phyloP scores from a whole-genome alignment of 108 stramenopile species.

The Discostella stelligeroides region DNA sequence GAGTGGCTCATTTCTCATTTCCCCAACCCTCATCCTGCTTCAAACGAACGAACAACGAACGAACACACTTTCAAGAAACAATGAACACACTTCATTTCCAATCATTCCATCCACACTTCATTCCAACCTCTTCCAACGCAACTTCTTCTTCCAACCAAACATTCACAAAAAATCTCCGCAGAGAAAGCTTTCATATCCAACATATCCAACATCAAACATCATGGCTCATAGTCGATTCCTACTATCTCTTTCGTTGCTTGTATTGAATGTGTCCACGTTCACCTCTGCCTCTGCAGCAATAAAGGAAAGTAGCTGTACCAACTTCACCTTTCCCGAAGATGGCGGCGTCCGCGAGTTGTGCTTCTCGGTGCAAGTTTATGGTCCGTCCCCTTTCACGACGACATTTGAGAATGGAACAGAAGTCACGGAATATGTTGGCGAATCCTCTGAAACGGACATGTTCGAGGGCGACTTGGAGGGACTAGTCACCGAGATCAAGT shows the following conservation, averaged over 20 bases:
- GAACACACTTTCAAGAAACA: no score
- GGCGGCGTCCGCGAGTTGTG: constrained; percentile 4
- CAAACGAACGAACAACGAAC: no score
- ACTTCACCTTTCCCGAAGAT: constrained; percentile 2
- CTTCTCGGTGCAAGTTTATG: background rate
- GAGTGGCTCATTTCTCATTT: no score
- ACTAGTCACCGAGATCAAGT: background rate
- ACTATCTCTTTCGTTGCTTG: background rate
- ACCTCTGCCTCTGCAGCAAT: background rate
- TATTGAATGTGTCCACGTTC: background rate
- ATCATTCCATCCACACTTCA: no score
- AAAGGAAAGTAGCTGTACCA: background rate
- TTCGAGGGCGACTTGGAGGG: background rate
- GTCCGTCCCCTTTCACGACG: background rate
- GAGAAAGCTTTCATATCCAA: no score
- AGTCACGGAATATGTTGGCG: background rate
- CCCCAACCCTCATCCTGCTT: no score
- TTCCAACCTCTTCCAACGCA: no score
- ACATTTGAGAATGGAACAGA: background rate
- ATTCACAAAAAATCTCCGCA: no score
- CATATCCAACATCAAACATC: no score
- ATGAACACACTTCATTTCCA: no score
- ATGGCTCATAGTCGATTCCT: background rate
- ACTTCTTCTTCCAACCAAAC: no score
- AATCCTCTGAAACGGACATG: background rate